Conservation (phyloP, 805 yeast genomes). For the Sugiyamaella boreocaroliniensis region DNA sequence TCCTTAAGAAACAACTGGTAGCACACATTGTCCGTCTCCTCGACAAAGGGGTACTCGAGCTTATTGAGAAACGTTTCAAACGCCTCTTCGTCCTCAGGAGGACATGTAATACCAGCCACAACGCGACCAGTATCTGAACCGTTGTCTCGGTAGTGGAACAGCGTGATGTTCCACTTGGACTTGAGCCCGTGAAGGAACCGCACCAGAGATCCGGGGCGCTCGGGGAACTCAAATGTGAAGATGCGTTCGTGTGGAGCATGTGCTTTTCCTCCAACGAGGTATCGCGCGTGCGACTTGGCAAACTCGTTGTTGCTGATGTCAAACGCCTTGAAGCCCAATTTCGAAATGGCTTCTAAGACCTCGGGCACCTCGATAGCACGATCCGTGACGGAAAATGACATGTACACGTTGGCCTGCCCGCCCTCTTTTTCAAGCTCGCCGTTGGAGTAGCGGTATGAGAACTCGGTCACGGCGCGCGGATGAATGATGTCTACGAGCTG, state of each 20-base stretch:
- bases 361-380: constrained; percentile 64
- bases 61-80: constrained; percentile 62
- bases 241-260: constrained; percentile 67
- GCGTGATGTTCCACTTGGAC: constrained; percentile 81
- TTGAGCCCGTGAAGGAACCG: constrained; percentile 68
- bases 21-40: constrained; percentile 82
- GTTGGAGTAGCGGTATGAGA: constrained; percentile 69
- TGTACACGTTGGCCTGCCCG: constrained; percentile 64
- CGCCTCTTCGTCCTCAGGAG: constrained; percentile 56
- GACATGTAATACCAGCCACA: constrained; percentile 82
- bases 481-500: constrained; percentile 68
- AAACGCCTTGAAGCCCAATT: constrained; percentile 61
- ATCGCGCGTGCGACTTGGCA: constrained; percentile 95
- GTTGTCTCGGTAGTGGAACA: constrained; percentile 95
- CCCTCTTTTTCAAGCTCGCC: constrained; percentile 30
- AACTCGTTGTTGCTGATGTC: constrained; percentile 90
- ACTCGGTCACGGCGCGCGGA: constrained; percentile 91
- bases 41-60: constrained; percentile 69
- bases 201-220: constrained; percentile 89
- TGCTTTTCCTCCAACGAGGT: constrained; percentile 89
- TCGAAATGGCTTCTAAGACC: constrained; percentile 52
- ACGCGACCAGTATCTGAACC: constrained; percentile 94
- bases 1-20: constrained; percentile 63
- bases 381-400: constrained; percentile 76
- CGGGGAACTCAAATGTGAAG: constrained; percentile 89